These are phyloP conservation scores for Protomyces pachydermus DNA, from an alignment of 1,139 yeast genomes.

Conservation along the genomic window DNA sequence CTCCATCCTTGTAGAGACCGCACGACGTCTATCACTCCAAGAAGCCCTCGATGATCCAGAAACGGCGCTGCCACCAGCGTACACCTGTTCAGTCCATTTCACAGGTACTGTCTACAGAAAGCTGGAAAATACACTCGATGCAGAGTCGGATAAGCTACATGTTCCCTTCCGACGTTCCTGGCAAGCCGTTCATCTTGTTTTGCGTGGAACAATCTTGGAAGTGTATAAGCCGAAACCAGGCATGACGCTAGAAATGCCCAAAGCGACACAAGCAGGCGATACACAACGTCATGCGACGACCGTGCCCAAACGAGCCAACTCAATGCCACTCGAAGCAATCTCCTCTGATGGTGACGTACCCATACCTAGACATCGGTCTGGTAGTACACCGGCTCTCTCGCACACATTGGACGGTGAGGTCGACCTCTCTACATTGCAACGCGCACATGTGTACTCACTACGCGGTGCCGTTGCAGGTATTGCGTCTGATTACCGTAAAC, in stretches of 20 bases:
- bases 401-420: neutral
- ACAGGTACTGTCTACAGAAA: constrained; percentile 8
- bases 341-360: neutral
- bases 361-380: neutral
- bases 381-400: neutral
- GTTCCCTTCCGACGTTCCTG: constrained; percentile 14
- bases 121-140: constrained; percentile 10
- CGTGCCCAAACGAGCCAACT: neutral
- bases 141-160: constrained; percentile 1
- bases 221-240: neutral
- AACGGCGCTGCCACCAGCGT: constrained; percentile 2
- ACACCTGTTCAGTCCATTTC: constrained; percentile 15
- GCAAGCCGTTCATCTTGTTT: neutral
- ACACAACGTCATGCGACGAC: neutral
- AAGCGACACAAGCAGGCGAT: neutral
- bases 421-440: neutral
- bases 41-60: neutral
- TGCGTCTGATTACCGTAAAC: constrained; percentile 64
- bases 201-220: constrained; percentile 16
- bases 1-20: neutral
- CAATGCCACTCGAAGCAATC: neutral
- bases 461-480: constrained; percentile 44
- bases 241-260: neutral
- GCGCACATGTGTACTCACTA: constrained; percentile 3
- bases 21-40: neutral